phyloP scores from a whole-genome alignment of 371 early-diverging fungal species.

The Polyrhizophydium stewartii region DNA sequence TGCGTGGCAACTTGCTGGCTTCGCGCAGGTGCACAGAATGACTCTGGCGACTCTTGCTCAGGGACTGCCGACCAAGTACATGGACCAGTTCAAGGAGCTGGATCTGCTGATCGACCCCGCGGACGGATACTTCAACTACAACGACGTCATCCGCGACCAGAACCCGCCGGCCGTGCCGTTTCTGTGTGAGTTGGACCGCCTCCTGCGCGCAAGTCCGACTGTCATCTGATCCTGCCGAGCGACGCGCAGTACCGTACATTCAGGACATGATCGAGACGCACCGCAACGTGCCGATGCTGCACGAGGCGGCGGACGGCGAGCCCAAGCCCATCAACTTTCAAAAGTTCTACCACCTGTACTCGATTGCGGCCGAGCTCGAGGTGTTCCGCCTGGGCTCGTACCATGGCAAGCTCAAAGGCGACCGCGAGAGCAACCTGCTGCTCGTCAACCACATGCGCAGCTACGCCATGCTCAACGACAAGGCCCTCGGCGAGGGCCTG shows the following conservation, averaged over 20 bases:
- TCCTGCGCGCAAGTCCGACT: background rate
- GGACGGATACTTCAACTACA: slow-evolving; percentile 33
- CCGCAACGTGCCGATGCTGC: slow-evolving; percentile 2
- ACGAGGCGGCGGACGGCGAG: background rate
- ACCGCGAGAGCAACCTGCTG: slow-evolving; percentile 25
- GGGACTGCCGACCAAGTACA: slow-evolving; percentile 29
- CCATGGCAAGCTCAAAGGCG: slow-evolving; percentile 19
- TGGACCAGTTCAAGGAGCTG: slow-evolving; percentile 30
- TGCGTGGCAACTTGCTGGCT: background rate
- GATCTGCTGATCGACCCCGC: slow-evolving; percentile 29
- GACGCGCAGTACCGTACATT: slow-evolving; percentile 11
- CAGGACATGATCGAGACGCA: slow-evolving; percentile 6
- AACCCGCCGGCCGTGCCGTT: slow-evolving; percentile 39
- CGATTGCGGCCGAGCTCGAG: slow-evolving; percentile 38
- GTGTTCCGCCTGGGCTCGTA: slow-evolving; percentile 30
- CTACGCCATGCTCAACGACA: slow-evolving; percentile 24
- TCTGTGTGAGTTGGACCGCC: slow-evolving; percentile 21
- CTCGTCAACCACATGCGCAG: slow-evolving; percentile 37
- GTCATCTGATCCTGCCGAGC: too few relatives aligned
- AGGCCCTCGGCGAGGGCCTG: slow-evolving; percentile 15
- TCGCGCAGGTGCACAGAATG: background rate
- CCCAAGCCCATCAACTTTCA: slow-evolving; percentile 27
- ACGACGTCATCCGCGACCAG: slow-evolving; percentile 29
- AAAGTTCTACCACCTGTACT: slow-evolving; percentile 41
- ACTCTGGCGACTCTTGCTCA: background rate